Evolutionary conservation across 1,284 basidiomycete genomes (phyloP).

Genomic region (Cutaneotrichosporon arboriforme): DNA sequence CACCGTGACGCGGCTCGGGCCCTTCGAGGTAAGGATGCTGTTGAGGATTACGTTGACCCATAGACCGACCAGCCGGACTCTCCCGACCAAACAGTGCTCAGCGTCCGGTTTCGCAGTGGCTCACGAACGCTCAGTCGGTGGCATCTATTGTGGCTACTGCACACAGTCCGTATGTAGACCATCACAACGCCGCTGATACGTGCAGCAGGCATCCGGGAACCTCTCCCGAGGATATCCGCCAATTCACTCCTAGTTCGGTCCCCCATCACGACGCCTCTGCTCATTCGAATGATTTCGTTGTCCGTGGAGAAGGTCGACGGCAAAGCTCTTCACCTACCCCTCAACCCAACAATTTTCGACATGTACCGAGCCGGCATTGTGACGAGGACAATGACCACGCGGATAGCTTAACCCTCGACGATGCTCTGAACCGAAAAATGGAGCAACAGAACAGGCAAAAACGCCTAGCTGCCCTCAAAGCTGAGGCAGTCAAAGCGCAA

Average conservation of each 20-base stretch:
- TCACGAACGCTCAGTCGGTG: conserved; percentile 14
- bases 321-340: conserved; percentile 18
- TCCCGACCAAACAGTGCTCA: conserved; percentile 15
- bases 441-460: neutral
- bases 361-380: conserved; percentile 11
- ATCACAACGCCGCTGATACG: neutral
- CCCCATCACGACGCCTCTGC: too few relatives aligned
- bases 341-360: conserved; percentile 2
- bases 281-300: too few relatives aligned
- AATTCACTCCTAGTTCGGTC: conserved; percentile 27
- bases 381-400: conserved; percentile 16
- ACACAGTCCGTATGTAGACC: neutral
- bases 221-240: conserved; percentile 26
- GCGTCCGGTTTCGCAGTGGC: conserved; percentile 26
- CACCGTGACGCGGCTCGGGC: conserved; percentile 30
- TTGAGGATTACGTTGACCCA: neutral
- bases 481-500: neutral
- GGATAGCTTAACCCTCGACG: neutral
- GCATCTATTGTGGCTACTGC: neutral
- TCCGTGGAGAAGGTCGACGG: neutral
- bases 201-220: neutral
- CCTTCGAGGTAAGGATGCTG: conserved; percentile 16
- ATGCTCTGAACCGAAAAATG: neutral
- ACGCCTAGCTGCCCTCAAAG: conserved; percentile 2
- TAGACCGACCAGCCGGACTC: conserved; percentile 22